phyloP scores from a whole-genome alignment of 345 rosid species.

The Orychophragmus violaceus region DNA sequence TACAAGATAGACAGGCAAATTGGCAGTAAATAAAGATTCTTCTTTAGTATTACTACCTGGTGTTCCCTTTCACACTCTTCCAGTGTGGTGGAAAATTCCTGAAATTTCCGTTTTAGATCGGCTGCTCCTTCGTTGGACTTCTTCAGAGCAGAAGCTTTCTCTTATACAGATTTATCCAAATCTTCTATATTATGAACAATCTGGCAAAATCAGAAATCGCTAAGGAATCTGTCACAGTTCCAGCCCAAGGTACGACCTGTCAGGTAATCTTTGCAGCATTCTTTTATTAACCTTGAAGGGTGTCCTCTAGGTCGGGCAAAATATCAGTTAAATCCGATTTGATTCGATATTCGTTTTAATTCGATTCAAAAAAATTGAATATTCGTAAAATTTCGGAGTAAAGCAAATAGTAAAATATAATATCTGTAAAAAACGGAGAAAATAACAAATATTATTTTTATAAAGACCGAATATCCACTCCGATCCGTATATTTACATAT shows the following conservation, averaged over 20 bases:
- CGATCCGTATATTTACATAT: too few relatives aligned
- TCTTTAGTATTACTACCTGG: slow-evolving; percentile 47
- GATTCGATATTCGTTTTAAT: too few relatives aligned
- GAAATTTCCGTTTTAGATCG: slow-evolving; percentile 56
- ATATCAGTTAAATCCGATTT: too few relatives aligned
- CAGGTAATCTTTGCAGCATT: slow-evolving; percentile 63
- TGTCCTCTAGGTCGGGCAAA: too few relatives aligned
- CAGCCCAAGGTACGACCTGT: background rate
- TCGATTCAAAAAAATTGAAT: too few relatives aligned
- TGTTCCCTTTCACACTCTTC: slow-evolving; percentile 78
- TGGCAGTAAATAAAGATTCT: background rate
- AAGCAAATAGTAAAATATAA: too few relatives aligned
- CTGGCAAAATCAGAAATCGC: slow-evolving; percentile 36
- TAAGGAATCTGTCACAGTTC: background rate
- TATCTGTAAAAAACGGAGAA: too few relatives aligned
- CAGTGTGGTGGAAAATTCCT: slow-evolving; percentile 67
- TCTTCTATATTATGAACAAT: slow-evolving; percentile 65
- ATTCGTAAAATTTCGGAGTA: too few relatives aligned
- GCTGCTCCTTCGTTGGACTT: slow-evolving; percentile 81
- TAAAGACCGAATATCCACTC: too few relatives aligned
- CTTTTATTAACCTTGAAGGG: slow-evolving; percentile 59
- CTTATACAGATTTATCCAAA: slow-evolving; percentile 63
- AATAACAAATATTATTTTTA: too few relatives aligned
- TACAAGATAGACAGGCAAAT: background rate
- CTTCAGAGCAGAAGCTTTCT: slow-evolving; percentile 60